phyloP scores from a whole-genome alignment of 2,329 filamentous ascomycete genomes.

The Cladosporium sp. region DNA sequence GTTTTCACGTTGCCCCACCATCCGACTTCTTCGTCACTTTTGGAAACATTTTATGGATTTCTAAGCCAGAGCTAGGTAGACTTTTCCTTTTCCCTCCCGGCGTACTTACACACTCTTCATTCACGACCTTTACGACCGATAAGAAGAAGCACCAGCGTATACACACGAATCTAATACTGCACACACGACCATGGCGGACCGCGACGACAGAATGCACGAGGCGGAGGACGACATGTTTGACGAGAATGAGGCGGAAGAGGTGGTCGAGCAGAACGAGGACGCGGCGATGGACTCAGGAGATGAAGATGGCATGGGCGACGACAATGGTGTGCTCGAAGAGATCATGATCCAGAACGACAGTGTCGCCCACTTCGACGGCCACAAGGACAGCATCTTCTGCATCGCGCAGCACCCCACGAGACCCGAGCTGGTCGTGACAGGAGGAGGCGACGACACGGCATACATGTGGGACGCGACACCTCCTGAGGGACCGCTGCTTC shows the following conservation, averaged over 20 bases:
- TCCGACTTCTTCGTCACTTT: too few species aligned
- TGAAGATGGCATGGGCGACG: conserved; percentile 42
- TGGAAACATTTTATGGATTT: too few species aligned
- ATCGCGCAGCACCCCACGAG: conserved; percentile 86
- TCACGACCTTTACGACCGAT: too few species aligned
- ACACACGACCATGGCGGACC: neutral
- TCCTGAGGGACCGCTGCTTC: conserved; percentile 57
- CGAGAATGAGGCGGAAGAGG: conserved; percentile 72
- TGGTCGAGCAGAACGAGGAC: conserved; percentile 55
- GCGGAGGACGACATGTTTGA: conserved; percentile 68
- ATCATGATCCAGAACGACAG: conserved; percentile 87
- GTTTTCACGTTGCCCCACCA: too few species aligned
- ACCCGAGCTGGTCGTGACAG: conserved; percentile 74
- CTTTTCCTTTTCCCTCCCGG: too few species aligned
- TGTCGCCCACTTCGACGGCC: conserved; percentile 80
- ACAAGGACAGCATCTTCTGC: conserved; percentile 88
- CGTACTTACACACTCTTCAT: too few species aligned
- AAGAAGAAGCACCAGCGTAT: neutral
- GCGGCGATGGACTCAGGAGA: conserved; percentile 77
- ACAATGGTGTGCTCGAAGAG: conserved; percentile 57
- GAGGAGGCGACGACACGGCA: conserved; percentile 77
- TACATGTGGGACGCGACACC: conserved; percentile 78
- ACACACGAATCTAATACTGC: neutral
- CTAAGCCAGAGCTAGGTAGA: too few species aligned
- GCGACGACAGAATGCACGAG: conserved; percentile 32